Conservation (phyloP, 768 basidiomycete genomes). For the Boletus edulis region DNA sequence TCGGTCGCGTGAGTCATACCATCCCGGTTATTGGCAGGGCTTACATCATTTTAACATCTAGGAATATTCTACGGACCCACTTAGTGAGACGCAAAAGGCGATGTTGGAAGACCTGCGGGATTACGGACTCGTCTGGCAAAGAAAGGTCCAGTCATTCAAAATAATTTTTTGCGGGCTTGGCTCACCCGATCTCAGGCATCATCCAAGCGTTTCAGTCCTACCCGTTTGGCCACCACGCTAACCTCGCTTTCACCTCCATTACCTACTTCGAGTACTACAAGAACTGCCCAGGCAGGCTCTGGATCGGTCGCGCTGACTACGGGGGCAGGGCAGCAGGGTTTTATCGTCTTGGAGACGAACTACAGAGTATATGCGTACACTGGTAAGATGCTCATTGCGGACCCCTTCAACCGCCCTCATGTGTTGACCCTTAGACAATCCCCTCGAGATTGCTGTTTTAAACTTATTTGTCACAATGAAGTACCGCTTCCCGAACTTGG, state of each 20-base stretch:
- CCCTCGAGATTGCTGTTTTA: slow-evolving; percentile 92
- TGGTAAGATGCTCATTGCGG: slow-evolving; percentile 43
- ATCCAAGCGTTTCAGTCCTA: slow-evolving; percentile 87
- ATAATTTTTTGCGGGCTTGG: slow-evolving; percentile 5
- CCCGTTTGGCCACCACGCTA: slow-evolving; percentile 89
- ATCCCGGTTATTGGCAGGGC: neutral
- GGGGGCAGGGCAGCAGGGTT: slow-evolving; percentile 72
- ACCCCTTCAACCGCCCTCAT: slow-evolving; percentile 10
- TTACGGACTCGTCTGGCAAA: slow-evolving; percentile 92
- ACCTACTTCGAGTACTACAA: slow-evolving; percentile 47
- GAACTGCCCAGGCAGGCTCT: slow-evolving; percentile 13
- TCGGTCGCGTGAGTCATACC: slow-evolving; percentile 65
- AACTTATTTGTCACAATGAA: slow-evolving; percentile 92
- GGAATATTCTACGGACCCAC: slow-evolving; percentile 86
- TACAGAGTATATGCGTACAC: slow-evolving; percentile 99
- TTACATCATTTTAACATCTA: slow-evolving; percentile 28
- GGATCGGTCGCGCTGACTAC: slow-evolving; percentile 38
- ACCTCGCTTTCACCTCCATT: slow-evolving; percentile 87
- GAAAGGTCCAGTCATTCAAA: slow-evolving; percentile 49
- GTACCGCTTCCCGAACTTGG: slow-evolving; percentile 94
- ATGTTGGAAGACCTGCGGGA: slow-evolving; percentile 92
- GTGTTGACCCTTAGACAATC: slow-evolving; percentile 64
- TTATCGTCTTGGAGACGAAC: slow-evolving; percentile 97
- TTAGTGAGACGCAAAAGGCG: slow-evolving; percentile 76
- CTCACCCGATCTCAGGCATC: slow-evolving; percentile 45